phyloP scores from a whole-genome alignment of 176 grass and related monocot species.

The Leersia perrieri region DNA sequence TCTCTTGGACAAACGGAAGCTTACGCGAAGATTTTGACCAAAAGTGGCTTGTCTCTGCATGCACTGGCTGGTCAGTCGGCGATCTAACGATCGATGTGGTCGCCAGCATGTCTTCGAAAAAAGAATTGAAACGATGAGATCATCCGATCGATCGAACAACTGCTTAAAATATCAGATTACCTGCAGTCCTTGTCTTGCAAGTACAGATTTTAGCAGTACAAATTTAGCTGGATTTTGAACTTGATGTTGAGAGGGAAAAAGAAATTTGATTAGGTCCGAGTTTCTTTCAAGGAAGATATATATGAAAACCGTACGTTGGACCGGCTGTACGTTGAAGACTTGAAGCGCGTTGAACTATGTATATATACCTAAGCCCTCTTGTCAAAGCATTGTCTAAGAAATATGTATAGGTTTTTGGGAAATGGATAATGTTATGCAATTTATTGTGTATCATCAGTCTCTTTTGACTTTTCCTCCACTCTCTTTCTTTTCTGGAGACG shows the following conservation, averaged over 20 bases:
- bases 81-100: background rate
- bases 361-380: too few species aligned
- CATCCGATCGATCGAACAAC: background rate
- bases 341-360: too few species aligned
- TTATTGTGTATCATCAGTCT: background rate
- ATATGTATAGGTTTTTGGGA: background rate
- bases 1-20: constrained; percentile 17
- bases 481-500: too few species aligned
- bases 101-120: background rate
- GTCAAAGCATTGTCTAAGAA: background rate
- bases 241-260: background rate
- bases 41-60: background rate
- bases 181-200: background rate
- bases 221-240: background rate
- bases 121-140: background rate
- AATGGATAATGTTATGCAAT: background rate
- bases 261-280: background rate
- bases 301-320: background rate
- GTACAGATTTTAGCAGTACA: background rate
- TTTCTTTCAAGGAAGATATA: background rate
- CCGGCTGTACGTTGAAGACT: background rate
- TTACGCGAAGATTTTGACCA: background rate
- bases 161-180: background rate
- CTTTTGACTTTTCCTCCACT: too few species aligned
- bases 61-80: background rate